These are phyloP conservation scores for Penicillium samsonianum DNA, from an alignment of 495 filamentous ascomycete species.

Conservation along the genomic window DNA sequence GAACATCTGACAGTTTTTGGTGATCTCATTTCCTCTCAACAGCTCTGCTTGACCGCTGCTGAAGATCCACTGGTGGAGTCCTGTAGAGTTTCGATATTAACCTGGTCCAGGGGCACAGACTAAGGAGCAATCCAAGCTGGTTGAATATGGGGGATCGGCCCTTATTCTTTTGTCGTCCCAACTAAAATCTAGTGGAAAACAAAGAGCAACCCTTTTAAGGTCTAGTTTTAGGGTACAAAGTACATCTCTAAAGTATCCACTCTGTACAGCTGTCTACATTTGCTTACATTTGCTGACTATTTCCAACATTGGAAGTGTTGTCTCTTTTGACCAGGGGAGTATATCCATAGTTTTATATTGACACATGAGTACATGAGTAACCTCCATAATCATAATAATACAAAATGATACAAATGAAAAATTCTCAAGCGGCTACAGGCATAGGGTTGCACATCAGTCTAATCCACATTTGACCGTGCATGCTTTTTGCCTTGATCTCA, in stretches of 20 bases:
- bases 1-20: conserved; percentile 7
- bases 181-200: conserved; percentile 8
- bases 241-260: not conserved
- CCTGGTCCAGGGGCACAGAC: conserved; percentile 29
- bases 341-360: not conserved
- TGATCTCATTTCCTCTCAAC: conserved; percentile 3
- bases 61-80: conserved; percentile 19
- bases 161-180: conserved; percentile 9
- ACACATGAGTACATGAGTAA: not conserved
- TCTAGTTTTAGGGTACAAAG: conserved; percentile 6
- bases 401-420: not conserved
- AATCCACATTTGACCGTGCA: conserved; percentile 44
- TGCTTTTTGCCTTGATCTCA: conserved; percentile 32
- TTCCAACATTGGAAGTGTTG: not conserved
- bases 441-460: conserved; percentile 27
- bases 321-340: not conserved
- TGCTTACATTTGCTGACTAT: not conserved
- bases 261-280: not conserved
- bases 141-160: conserved; percentile 22
- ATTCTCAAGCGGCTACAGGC: conserved; percentile 17
- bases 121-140: conserved; percentile 29
- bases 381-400: conserved; percentile 1
- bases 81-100: conserved; percentile 15
- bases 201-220: not conserved
- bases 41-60: conserved; percentile 15